Percentiles rank a stretch among this genome's conserved stretches.
Evolutionary conservation across 495 filamentous ascomycete species (phyloP).

Genomic region (Penicillium odoratum): DNA sequence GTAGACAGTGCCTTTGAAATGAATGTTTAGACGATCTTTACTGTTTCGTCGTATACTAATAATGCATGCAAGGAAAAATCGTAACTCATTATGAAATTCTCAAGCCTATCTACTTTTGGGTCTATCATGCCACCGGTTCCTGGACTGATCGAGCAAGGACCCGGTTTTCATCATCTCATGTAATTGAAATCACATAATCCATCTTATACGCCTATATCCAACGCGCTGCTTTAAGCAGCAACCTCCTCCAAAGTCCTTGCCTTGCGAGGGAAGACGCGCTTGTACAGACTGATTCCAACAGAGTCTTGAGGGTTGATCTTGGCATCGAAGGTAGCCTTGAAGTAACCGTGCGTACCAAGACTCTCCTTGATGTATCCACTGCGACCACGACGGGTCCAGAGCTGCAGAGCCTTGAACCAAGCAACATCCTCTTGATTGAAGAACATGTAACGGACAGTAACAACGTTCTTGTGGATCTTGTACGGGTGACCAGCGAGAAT

Average conservation of each 20-base stretch:
- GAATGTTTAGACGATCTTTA: constrained; percentile 1
- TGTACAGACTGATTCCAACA: constrained; percentile 89
- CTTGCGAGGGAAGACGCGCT: constrained; percentile 82
- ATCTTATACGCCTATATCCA: constrained; percentile 8
- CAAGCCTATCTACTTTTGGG: constrained; percentile 35
- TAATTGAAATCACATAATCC: constrained; percentile 29
- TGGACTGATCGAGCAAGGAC: constrained; percentile 8
- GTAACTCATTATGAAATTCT: constrained; percentile 39
- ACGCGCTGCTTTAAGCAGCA: constrained; percentile 21
- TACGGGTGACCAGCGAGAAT: constrained; percentile 95
- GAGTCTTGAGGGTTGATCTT: constrained; percentile 93
- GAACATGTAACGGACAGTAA: constrained; percentile 99
- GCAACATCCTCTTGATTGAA: constrained; percentile 92
- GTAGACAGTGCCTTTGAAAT: constrained; percentile 6
- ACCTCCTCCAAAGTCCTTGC: constrained; percentile 55
- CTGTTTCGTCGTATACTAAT: neutral
- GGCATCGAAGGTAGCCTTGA: constrained; percentile 97
- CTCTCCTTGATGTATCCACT: constrained; percentile 89
- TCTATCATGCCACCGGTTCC: constrained; percentile 26
- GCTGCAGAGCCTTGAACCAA: constrained; percentile 94
- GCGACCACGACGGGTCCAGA: constrained; percentile 90
- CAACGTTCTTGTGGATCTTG: constrained; percentile 96
- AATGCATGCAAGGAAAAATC: constrained; percentile 21
- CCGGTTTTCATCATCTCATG: constrained; percentile 32
- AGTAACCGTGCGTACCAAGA: constrained; percentile 96